Conservation (phyloP, 805 yeast species). For the Metschnikowia kunwiensis region DNA sequence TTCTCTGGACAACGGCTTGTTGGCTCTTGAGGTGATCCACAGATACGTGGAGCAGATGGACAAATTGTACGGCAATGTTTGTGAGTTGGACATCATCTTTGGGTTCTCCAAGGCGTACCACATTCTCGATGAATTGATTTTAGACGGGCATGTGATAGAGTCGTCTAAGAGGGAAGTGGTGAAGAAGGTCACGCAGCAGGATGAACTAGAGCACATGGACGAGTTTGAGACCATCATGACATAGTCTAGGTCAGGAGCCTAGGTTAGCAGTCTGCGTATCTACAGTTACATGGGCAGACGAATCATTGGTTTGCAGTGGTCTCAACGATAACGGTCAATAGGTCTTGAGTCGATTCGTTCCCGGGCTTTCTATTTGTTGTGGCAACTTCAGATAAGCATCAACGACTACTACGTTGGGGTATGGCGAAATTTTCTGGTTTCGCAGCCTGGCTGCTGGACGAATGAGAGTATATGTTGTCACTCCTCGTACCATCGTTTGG, state of each 20-base stretch:
- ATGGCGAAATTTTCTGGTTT: too few species aligned
- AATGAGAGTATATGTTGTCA: too few species aligned
- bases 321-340: too few species aligned
- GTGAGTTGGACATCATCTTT: slow-evolving; percentile 94
- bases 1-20: slow-evolving; percentile 77
- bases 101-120: slow-evolving; percentile 93
- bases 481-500: too few species aligned
- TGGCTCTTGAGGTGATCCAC: slow-evolving; percentile 83
- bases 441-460: too few species aligned
- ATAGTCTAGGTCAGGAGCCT: slow-evolving; percentile 12
- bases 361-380: too few species aligned
- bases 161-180: slow-evolving; percentile 77
- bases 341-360: too few species aligned
- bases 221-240: slow-evolving; percentile 45
- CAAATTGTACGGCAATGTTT: slow-evolving; percentile 89
- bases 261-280: too few species aligned
- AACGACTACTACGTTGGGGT: too few species aligned
- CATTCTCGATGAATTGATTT: slow-evolving; percentile 81
- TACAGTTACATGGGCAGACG: too few species aligned
- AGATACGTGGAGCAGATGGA: slow-evolving; percentile 97
- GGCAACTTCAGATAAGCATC: too few species aligned
- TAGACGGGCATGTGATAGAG: slow-evolving; percentile 87
- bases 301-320: too few species aligned
- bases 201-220: slow-evolving; percentile 78
- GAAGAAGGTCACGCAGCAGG: slow-evolving; percentile 76